phyloP scores from a whole-genome alignment of 2,329 filamentous ascomycete genomes.

The Lecanicillium sp. region DNA sequence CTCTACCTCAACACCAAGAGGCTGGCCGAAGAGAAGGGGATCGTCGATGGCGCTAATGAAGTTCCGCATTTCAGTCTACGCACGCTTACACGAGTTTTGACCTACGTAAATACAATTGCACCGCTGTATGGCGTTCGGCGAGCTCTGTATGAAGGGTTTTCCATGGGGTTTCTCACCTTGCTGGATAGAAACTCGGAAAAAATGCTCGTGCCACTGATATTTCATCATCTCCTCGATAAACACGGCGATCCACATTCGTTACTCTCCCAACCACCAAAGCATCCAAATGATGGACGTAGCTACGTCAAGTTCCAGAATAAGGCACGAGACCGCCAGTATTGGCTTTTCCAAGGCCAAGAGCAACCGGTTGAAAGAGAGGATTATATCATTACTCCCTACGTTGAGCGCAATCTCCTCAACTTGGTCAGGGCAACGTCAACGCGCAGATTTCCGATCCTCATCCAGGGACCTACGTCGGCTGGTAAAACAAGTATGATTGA shows the following conservation, averaged over 20 bases:
- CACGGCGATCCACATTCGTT: conserved; percentile 61
- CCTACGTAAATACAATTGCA: conserved; percentile 78
- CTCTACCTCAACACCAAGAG: conserved; percentile 84
- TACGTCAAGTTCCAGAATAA: conserved; percentile 73
- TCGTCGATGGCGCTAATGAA: conserved; percentile 93
- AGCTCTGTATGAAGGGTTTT: conserved; percentile 89
- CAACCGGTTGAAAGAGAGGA: conserved; percentile 64
- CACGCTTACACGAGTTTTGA: conserved; percentile 82
- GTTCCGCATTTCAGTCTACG: conserved; percentile 95
- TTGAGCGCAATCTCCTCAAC: conserved; percentile 90
- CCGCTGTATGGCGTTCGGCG: conserved; percentile 77
- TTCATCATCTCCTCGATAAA: conserved; percentile 68
- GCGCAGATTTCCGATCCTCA: conserved; percentile 80
- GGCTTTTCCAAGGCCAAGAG: conserved; percentile 69
- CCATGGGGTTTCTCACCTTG: conserved; percentile 94
- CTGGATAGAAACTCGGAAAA: conserved; percentile 75
- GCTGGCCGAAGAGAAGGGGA: conserved; percentile 68
- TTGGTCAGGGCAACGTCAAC: conserved; percentile 90
- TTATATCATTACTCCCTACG: conserved; percentile 94
- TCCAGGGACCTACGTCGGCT: conserved; percentile 93
- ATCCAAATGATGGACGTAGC: conserved; percentile 64
- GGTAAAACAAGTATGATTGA: conserved; percentile 99
- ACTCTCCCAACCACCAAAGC: conserved; percentile 67
- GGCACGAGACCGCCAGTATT: conserved; percentile 66
- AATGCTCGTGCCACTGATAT: conserved; percentile 69